These are phyloP conservation scores for Fusarium citri DNA, from an alignment of 2,329 filamentous ascomycete species.

Conservation along the genomic window DNA sequence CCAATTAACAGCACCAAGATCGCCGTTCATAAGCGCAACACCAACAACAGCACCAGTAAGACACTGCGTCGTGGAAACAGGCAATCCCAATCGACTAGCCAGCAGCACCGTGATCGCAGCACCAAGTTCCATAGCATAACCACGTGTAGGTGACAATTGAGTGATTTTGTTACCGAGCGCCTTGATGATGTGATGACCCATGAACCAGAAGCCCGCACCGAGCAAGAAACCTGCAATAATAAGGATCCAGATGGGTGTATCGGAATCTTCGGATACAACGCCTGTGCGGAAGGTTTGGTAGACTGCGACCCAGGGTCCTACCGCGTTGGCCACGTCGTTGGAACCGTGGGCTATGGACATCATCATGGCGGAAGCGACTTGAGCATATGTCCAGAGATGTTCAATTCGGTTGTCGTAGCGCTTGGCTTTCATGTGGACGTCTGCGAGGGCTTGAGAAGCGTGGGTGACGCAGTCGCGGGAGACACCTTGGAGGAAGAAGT, in stretches of 20 bases:
- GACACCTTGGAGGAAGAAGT: neutral
- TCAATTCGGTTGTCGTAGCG: neutral
- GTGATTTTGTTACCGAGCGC: neutral
- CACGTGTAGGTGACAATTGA: neutral
- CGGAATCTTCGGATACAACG: neutral
- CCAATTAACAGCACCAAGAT: neutral
- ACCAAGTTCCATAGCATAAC: neutral
- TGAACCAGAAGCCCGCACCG: neutral
- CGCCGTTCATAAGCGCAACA: neutral
- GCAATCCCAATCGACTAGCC: neutral
- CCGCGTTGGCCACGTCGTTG: neutral
- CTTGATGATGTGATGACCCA: neutral
- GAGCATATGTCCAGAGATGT: neutral
- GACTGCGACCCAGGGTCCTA: neutral
- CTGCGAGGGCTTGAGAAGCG: neutral
- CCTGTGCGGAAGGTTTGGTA: neutral
- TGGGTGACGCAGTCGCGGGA: neutral
- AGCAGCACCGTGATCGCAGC: neutral
- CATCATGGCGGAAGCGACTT: neutral
- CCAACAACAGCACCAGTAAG: neutral
- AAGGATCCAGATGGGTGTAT: neutral
- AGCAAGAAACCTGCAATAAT: neutral
- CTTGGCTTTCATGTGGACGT: neutral
- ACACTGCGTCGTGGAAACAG: neutral
- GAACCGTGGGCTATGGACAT: neutral